These are phyloP conservation scores for Linnemannia zychae DNA, from an alignment of 192 early-diverging fungal genomes.

Conservation along the genomic window DNA sequence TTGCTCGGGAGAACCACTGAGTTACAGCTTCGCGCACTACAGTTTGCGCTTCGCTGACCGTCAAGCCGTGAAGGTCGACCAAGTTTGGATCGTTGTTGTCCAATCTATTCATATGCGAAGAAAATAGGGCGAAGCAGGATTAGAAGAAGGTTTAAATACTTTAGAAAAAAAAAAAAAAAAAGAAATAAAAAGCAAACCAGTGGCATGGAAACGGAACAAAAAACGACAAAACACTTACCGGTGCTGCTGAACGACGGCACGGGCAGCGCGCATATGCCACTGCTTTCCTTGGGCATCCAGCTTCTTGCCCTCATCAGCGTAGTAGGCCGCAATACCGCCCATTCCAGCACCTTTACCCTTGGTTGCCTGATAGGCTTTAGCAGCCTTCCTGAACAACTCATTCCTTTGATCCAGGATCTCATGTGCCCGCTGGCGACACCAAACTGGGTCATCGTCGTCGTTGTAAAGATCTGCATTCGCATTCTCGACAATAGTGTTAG, in stretches of 20 bases:
- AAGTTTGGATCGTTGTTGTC: conserved; percentile 64
- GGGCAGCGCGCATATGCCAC: conserved; percentile 69
- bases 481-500: conserved; percentile 52
- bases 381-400: conserved; percentile 66
- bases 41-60: conserved; percentile 69
- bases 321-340: conserved; percentile 64
- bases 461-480: conserved; percentile 52
- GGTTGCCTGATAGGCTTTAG: conserved; percentile 49
- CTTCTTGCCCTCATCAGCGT: conserved; percentile 64
- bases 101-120: conserved; percentile 32
- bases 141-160: neutral
- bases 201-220: neutral
- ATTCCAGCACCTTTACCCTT: conserved; percentile 58
- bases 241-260: conserved; percentile 60
- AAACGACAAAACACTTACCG: conserved; percentile 21
- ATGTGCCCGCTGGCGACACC: conserved; percentile 60
- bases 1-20: conserved; percentile 68
- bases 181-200: neutral
- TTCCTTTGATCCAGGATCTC: conserved; percentile 58
- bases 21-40: conserved; percentile 70
- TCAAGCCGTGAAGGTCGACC: conserved; percentile 79
- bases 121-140: neutral
- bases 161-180: neutral
- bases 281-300: conserved; percentile 59
- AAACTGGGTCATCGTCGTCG: conserved; percentile 61